phyloP scores from a whole-genome alignment of 148 eudicot genomes.

The Amaranthus cruentus region DNA sequence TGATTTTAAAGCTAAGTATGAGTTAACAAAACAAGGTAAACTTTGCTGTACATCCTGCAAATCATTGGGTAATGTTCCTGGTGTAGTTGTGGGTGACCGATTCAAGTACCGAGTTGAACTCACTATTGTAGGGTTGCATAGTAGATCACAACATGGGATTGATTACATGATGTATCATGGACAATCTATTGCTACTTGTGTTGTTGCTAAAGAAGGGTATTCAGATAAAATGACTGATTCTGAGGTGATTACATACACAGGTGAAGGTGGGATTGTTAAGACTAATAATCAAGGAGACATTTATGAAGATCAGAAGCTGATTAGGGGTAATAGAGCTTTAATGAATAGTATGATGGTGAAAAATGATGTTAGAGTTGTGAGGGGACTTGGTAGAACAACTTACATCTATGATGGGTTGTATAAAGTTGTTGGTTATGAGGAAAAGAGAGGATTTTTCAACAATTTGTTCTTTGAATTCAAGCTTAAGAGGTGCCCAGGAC shows the following conservation, averaged over 20 bases:
- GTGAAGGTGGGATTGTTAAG: constrained; percentile 43
- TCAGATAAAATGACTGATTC: constrained; percentile 17
- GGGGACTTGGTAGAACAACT: constrained; percentile 9
- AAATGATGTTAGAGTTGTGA: constrained; percentile 46
- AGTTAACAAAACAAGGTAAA: background rate
- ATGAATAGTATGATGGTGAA: constrained; percentile 36
- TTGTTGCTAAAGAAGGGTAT: constrained; percentile 43
- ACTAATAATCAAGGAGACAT: background rate
- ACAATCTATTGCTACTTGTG: constrained; percentile 31
- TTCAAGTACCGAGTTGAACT: constrained; percentile 42
- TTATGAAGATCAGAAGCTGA: constrained; percentile 44
- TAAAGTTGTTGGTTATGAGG: constrained; percentile 15
- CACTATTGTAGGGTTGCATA: constrained; percentile 41
- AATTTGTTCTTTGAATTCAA: constrained; percentile 42
- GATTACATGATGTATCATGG: constrained; percentile 31
- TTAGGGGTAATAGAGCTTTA: constrained; percentile 49
- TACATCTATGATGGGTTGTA: constrained; percentile 53
- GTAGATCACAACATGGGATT: constrained; percentile 30
- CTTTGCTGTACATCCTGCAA: background rate
- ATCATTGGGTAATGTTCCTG: constrained; percentile 17
- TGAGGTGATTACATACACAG: constrained; percentile 30
- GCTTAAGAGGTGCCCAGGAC: constrained; percentile 30
- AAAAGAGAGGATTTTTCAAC: constrained; percentile 15
- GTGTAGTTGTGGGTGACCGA: constrained; percentile 46
- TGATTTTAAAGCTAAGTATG: constrained; percentile 7